These are phyloP conservation scores for Pelargonium nanum DNA, from an alignment of 345 rosid species.

Conservation along the genomic window DNA sequence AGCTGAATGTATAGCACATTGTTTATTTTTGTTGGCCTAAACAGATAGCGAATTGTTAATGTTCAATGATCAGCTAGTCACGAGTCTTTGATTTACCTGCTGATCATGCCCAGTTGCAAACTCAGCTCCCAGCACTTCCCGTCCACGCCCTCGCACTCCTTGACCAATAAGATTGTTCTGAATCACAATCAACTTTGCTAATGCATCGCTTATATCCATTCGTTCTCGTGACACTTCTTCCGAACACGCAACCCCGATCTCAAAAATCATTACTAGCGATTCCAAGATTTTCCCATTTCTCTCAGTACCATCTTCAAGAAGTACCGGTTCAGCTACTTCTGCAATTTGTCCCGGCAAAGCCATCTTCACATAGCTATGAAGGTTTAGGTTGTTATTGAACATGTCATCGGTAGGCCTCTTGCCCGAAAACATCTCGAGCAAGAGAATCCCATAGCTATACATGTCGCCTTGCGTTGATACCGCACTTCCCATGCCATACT, in stretches of 20 bases:
- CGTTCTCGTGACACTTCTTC: conserved; percentile 2
- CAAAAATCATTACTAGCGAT: not conserved
- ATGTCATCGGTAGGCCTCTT: conserved; percentile 8
- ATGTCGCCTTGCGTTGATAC: conserved; percentile 1
- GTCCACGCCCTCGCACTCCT: too few relatives aligned
- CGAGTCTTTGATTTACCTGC: too few relatives aligned
- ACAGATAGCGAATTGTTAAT: too few relatives aligned
- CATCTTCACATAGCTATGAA: not conserved
- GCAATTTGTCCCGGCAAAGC: conserved; percentile 1
- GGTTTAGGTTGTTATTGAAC: not conserved
- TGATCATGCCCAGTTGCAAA: too few relatives aligned
- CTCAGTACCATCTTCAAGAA: not conserved
- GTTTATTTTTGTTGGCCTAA: too few relatives aligned
- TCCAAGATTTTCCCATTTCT: not conserved
- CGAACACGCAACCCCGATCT: conserved; percentile 9
- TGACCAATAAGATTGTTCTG: conserved; percentile 1
- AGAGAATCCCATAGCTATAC: conserved; percentile 7
- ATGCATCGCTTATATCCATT: conserved; percentile 1
- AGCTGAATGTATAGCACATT: too few relatives aligned
- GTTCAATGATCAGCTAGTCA: too few relatives aligned
- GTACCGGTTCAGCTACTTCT: not conserved
- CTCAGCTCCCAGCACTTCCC: too few relatives aligned
- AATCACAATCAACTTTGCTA: not conserved
- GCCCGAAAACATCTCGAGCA: conserved; percentile 7
- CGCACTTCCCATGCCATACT: conserved; percentile 3